Evolutionary conservation across 768 basidiomycete species (phyloP).

Genomic region (Termitomyces sp.): DNA sequence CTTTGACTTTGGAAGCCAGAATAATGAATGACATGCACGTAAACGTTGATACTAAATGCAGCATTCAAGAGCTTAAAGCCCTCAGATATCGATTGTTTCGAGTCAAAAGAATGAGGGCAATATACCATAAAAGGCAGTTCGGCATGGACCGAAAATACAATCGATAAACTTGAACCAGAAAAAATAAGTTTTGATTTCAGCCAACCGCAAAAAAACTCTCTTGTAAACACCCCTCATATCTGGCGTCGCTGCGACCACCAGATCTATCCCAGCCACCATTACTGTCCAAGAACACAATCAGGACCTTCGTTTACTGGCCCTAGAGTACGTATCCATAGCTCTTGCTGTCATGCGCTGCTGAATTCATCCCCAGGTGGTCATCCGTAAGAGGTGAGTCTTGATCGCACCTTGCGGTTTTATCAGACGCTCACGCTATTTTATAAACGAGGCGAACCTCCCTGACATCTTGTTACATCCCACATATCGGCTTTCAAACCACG

Average conservation of each 20-base stretch:
- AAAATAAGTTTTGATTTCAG: conserved; percentile 10
- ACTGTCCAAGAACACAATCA: conserved; percentile 71
- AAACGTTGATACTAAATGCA: background rate
- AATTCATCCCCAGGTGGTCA: conserved; percentile 55
- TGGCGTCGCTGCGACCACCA: conserved; percentile 33
- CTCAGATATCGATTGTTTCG: background rate
- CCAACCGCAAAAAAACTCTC: conserved; percentile 12
- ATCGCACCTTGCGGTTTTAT: background rate
- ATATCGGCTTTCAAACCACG: conserved; percentile 6
- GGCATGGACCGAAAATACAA: conserved; percentile 10
- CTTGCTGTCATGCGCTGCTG: conserved; percentile 10
- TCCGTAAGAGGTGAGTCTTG: conserved; percentile 62
- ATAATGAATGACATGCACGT: background rate
- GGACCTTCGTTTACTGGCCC: conserved; percentile 80
- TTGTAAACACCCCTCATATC: conserved; percentile 5
- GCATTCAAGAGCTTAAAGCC: too few relatives aligned
- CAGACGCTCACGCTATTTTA: conserved; percentile 15
- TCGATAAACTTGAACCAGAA: conserved; percentile 9
- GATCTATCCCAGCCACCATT: conserved; percentile 47
- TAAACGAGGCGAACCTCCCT: conserved; percentile 72
- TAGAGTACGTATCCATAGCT: conserved; percentile 48
- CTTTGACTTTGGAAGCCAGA: background rate
- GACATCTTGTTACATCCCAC: conserved; percentile 34
- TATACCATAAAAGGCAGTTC: conserved; percentile 5
- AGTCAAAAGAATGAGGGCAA: background rate